phyloP scores from a whole-genome alignment of 257 asterid species.

The Solanum chiquidenum region DNA sequence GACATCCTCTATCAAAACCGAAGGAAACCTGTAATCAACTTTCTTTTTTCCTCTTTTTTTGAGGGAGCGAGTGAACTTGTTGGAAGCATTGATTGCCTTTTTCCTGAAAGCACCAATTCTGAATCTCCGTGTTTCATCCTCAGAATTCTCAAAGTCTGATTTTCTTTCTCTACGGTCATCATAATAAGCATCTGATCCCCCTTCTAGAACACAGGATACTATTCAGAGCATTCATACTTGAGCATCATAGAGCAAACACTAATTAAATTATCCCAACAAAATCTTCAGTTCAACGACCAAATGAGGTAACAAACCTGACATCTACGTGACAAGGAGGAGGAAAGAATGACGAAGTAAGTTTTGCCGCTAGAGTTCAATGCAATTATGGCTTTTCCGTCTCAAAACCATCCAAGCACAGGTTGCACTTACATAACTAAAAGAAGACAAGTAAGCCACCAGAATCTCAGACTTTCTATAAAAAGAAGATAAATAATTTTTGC shows the following conservation, averaged over 20 bases:
- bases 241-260: not conserved
- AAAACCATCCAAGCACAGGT: not conserved
- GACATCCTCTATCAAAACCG: slow-evolving; percentile 70
- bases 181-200: not conserved
- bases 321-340: not conserved
- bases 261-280: not conserved
- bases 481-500: not conserved
- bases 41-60: slow-evolving; percentile 79
- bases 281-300: not conserved
- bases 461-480: not conserved
- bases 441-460: not conserved
- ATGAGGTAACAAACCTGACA: not conserved
- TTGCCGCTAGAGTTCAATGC: not conserved
- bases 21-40: slow-evolving; percentile 77
- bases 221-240: not conserved
- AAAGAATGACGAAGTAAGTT: not conserved
- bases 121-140: slow-evolving; percentile 71
- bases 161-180: slow-evolving; percentile 71
- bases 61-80: slow-evolving; percentile 74
- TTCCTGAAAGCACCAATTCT: slow-evolving; percentile 63
- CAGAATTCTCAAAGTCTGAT: slow-evolving; percentile 64
- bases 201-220: not conserved
- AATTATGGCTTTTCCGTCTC: not conserved
- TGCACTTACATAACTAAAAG: not conserved
- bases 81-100: slow-evolving; percentile 83